These are phyloP conservation scores for Diaporthe sp. DNA, from an alignment of 2,329 filamentous ascomycete genomes.

Conservation along the genomic window DNA sequence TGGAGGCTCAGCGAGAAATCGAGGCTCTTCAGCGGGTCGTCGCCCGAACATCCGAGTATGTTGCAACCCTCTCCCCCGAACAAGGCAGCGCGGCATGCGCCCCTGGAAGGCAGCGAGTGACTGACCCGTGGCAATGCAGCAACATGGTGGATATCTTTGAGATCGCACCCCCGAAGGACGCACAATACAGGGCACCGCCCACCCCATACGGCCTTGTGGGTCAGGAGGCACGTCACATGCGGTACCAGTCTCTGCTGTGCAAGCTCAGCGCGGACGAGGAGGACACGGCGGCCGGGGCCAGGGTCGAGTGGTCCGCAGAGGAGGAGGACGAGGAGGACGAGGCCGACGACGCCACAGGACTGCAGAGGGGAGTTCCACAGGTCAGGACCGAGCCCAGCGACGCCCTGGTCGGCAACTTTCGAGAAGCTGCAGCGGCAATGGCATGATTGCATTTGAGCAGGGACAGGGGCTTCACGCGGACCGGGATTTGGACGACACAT, in stretches of 20 bases:
- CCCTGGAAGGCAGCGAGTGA: slow-evolving; percentile 11
- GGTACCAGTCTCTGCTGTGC: slow-evolving; percentile 73
- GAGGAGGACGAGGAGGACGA: slow-evolving; percentile 67
- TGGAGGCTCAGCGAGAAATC: slow-evolving; percentile 74
- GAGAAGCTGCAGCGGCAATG: slow-evolving; percentile 69
- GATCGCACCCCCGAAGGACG: slow-evolving; percentile 67
- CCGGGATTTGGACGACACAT: slow-evolving; percentile 39
- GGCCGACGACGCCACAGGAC: slow-evolving; percentile 63
- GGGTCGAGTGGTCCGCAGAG: slow-evolving; percentile 67
- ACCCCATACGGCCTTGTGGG: slow-evolving; percentile 63
- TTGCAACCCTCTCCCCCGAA: slow-evolving; percentile 30
- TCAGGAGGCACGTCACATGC: slow-evolving; percentile 68
- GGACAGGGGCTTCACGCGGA: slow-evolving; percentile 38
- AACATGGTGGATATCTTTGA: slow-evolving; percentile 79
- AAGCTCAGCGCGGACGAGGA: slow-evolving; percentile 66
- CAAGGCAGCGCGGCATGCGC: neutral
- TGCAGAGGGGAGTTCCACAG: slow-evolving; percentile 55
- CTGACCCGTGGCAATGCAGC: slow-evolving; percentile 53
- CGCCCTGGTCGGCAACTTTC: slow-evolving; percentile 71
- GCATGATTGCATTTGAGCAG: slow-evolving; percentile 49
- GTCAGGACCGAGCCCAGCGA: slow-evolving; percentile 56
- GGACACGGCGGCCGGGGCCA: slow-evolving; percentile 55
- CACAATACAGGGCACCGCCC: slow-evolving; percentile 50
- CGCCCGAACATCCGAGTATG: slow-evolving; percentile 74
- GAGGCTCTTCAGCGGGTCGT: slow-evolving; percentile 76